These are phyloP conservation scores for Aciculosporium take DNA, from an alignment of 2,329 filamentous ascomycete genomes.

Conservation along the genomic window DNA sequence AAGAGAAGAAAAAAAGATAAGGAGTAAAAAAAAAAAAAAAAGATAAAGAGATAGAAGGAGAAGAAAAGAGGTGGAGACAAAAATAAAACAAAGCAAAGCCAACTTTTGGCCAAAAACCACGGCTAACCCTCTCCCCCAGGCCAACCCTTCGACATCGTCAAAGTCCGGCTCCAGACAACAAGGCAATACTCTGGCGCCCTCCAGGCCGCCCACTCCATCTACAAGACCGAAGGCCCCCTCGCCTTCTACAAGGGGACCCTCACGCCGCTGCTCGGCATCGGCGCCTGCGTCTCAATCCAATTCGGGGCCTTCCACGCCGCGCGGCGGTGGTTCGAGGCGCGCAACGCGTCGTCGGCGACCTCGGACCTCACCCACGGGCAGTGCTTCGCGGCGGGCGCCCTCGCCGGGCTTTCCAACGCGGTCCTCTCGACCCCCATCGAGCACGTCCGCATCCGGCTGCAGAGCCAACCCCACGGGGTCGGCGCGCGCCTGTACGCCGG, in stretches of 20 bases:
- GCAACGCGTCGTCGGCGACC: slow-evolving; percentile 48
- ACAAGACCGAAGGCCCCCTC: slow-evolving; percentile 69
- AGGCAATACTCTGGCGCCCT: slow-evolving; percentile 68
- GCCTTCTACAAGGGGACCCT: slow-evolving; percentile 99
- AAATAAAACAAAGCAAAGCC: too few species aligned
- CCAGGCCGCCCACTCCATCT: slow-evolving; percentile 69
- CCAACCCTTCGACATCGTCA: slow-evolving; percentile 80
- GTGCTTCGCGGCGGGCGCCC: slow-evolving; percentile 83
- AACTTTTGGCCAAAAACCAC: too few species aligned
- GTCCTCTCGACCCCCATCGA: slow-evolving; percentile 85
- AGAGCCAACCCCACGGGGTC: slow-evolving; percentile 92
- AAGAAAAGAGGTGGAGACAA: too few species aligned
- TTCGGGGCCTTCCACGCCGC: slow-evolving; percentile 95
- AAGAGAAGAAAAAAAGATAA: too few species aligned
- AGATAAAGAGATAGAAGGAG: too few species aligned
- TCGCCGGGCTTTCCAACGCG: slow-evolving; percentile 83
- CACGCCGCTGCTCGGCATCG: slow-evolving; percentile 87
- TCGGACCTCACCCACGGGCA: slow-evolving; percentile 61
- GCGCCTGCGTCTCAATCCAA: slow-evolving; percentile 94
- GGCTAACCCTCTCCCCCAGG: too few species aligned
- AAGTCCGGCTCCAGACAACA: slow-evolving; percentile 88
- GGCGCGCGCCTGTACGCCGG: slow-evolving; percentile 63
- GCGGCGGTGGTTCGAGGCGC: slow-evolving; percentile 67
- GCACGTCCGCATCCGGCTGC: slow-evolving; percentile 88
- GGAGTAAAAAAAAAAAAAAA: too few species aligned